Base-by-base conservation (phyloP, 306 rosid species). In the Sesbania bispinosa region DNA sequence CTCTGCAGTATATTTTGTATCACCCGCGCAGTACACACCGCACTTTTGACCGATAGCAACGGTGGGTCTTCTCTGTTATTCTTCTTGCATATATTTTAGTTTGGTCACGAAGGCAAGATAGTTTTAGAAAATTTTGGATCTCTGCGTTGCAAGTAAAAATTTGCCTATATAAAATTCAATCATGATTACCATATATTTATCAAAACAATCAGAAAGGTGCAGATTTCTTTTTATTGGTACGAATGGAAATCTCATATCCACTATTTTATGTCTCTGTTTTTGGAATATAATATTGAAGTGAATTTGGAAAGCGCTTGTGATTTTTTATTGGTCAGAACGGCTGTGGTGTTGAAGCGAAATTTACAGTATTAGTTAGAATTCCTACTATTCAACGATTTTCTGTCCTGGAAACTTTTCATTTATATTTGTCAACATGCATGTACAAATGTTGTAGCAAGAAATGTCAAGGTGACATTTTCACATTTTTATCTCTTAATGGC, bases 361-460 rank as follows among this genome's bases (percentile, higher is more conserved):
- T 62, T 62, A 21, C n/a, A 1, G 16, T 18, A 9, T 42, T 19
- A 53, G 60, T 42, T 30, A 42, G 39, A 57, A 46, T 57, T 76
- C 19, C 6, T 15, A 33, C 23, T 35, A 35, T 35, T 58, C 36
- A 67, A 58, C 53, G 10, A 41, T 53, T 19, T 53, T 27, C 30
- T 65, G 32, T 18, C 27, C 32, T 3, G 48, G 19, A 51, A 61
- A 16, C 15, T 24, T 47, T 68, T 48, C 69, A 46, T 76, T 50
- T 60, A 69, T 26, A 18, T 51, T 58, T 41, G n/a, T n/a, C n/a
- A n/a, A n/a, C n/a, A n/a, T n/a, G 39, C 72, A 51, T 62, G 5
- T 75, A 63, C 79, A 63, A 51, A 63, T 50, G 71, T 45, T 23
- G 69, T 20, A 38, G 47, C 52, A 43, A 54, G 64, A 69, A 45